These are phyloP conservation scores for Ustilaginoidea virens DNA, from an alignment of 2,329 filamentous ascomycete species.

Conservation along the genomic window DNA sequence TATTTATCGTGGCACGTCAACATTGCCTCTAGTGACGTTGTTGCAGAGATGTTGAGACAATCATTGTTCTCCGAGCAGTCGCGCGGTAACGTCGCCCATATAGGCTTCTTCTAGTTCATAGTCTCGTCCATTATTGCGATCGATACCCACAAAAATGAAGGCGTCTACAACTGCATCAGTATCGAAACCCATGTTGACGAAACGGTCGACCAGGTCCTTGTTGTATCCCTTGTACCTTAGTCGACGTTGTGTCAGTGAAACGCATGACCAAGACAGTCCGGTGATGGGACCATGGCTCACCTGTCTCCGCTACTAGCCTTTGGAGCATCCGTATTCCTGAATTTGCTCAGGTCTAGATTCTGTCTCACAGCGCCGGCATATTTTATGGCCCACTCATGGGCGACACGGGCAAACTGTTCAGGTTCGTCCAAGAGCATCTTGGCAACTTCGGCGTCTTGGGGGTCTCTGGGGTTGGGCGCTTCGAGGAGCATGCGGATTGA, in stretches of 20 bases:
- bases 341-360: conserved; percentile 20
- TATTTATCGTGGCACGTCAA: neutral
- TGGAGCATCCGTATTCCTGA: conserved; percentile 17
- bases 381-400: conserved; percentile 78
- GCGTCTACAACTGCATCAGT: conserved; percentile 74
- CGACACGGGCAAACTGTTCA: conserved; percentile 63
- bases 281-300: neutral
- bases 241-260: no score
- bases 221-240: conserved; percentile 87
- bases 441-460: conserved; percentile 91
- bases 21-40: neutral
- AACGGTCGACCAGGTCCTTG: conserved; percentile 66
- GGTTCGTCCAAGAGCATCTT: conserved; percentile 73
- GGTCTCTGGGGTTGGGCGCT: conserved; percentile 87
- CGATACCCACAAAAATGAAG: conserved; percentile 69
- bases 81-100: conserved; percentile 78
- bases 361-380: conserved; percentile 59
- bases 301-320: neutral
- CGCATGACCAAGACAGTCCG: neutral
- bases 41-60: conserved; percentile 11
- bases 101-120: conserved; percentile 82
- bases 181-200: conserved; percentile 83
- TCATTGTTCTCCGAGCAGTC: conserved; percentile 60
- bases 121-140: conserved; percentile 59
- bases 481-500: conserved; percentile 87